Evolutionary conservation across 345 rosid genomes (phyloP), one percentile per base, ranked within the genome.

Genomic region (Turnera subulata): DNA sequence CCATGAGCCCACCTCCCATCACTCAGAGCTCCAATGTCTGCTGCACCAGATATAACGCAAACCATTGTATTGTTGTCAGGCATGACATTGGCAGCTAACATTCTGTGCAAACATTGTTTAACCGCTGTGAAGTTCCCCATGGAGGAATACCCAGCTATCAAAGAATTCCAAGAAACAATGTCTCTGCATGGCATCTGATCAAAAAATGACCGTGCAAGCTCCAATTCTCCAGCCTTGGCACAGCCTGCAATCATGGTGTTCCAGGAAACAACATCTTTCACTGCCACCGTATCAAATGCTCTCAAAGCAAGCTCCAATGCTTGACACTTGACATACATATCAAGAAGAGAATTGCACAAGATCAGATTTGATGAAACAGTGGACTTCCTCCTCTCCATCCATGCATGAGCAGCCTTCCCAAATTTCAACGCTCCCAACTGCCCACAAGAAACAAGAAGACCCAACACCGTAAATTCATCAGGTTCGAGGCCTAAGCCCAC

Each of bases 271-370:
- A 57, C 19, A 66, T 58, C 70, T 53, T 59, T 66, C 53, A 39
- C 67, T 62, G 65, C 29, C 55, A 74, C 56, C n/a, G 26, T 45
- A 46, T 40, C 67, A 64, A 82, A 82, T 46, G 58, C 62, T 54
- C 70, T 75, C 32, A 1, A 64, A 15, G 79, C 82, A 68, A 73
- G 37, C 44, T 64, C 66, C 26, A 69, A 65, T 29, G 61, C 79
- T 55, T 50, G 68, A 65, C 82, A 75, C 59, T 75, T 77, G 25
- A 82, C 68, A 37, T 77, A 79, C 84, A 66, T 66, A 53, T 66
- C 64, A 53, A 66, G 18, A 52, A 66, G 70, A 45, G 70, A 59
- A 53, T 66, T 59, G 46, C 47, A 23, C 64, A 66, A 25, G 11
- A 66, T 66, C 70, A 66, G 14, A 66, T 59, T 59, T 16, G 64